Evolutionary conservation across 805 yeast genomes (phyloP), one percentile per base, ranked within the genome.

Genomic region (Cyberlindnera amylophila): DNA sequence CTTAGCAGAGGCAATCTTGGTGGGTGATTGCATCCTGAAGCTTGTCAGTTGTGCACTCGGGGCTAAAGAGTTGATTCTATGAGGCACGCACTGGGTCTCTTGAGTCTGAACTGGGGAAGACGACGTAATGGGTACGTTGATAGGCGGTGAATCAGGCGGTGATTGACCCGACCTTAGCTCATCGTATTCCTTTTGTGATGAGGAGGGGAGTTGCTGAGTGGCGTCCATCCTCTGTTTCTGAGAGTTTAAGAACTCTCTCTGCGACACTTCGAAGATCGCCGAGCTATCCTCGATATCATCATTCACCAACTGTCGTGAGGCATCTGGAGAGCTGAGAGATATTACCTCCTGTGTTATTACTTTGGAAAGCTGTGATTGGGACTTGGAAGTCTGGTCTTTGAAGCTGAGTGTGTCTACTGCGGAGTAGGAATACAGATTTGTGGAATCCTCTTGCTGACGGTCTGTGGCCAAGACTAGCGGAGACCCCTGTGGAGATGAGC

Each of bases 41-140:
- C 58, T 54, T 3, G 57, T 55, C 7, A 51, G 35, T 26, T 55
- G 59, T 2, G 58, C 58, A 44, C 57, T 52, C 7, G 53, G 47
- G 1, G 32, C 38, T 29, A 41, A 36, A 5, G 34, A 33, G 15
- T 32, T 24, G 5, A 24, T 29, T 7, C 24, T n/a, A 15, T 12
- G 26, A 11, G 18, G 45, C 14, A 19, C 7, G 8, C 9, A 14
- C 18, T 23, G 35, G 12, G 36, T 39, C 16, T 38, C 32, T 15
- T 15, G 41, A 7, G 43, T 32, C 8, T 9, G 19, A 21, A 31
- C 32, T 17, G 44, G 50, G 4, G 50, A 43, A 3, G 52, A 44
- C 4, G 46, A 40, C 4, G 37, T 36, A 7, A 38, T 31, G 17
- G 40, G 29, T 32, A 30, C 23, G 24, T 21, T 21, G 24, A n/a